Conservation (phyloP, 257 asterid species). For the Echites panduratus region DNA sequence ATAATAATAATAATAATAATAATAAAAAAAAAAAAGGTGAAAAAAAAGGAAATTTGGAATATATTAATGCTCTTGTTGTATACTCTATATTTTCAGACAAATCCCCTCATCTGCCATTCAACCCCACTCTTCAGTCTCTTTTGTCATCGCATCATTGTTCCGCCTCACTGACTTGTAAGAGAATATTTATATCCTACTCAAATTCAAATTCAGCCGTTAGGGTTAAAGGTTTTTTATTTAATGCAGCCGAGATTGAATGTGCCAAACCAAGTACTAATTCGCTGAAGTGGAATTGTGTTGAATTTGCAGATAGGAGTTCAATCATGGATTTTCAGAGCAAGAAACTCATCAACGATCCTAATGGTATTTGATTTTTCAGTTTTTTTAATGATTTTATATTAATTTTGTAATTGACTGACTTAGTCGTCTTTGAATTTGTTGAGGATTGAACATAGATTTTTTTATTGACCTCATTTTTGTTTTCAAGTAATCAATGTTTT, state of each 20-base stretch:
- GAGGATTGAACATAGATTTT: too few relatives aligned
- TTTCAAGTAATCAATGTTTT: too few relatives aligned
- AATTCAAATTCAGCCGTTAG: not conserved
- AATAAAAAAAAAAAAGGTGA: not conserved
- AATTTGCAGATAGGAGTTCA: not conserved
- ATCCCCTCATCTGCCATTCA: not conserved
- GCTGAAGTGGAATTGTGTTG: not conserved
- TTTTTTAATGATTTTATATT: too few relatives aligned
- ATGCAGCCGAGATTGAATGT: not conserved
- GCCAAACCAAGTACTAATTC: not conserved
- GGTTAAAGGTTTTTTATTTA: not conserved
- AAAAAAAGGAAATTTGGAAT: not conserved
- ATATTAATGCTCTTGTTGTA: not conserved
- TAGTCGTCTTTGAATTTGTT: too few relatives aligned
- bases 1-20: too few relatives aligned
- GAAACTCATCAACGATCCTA: constrained; percentile 91
- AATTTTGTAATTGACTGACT: not conserved
- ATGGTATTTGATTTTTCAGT: constrained; percentile 45
- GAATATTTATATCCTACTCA: not conserved
- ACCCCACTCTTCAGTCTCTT: not conserved
- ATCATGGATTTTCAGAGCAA: constrained; percentile 66
- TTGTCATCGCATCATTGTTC: not conserved
- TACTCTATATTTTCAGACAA: not conserved
- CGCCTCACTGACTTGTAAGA: not conserved
- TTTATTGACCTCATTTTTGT: too few relatives aligned